These are phyloP conservation scores for Periconia sp. DNA, from an alignment of 2,329 filamentous ascomycete species.

Conservation along the genomic window DNA sequence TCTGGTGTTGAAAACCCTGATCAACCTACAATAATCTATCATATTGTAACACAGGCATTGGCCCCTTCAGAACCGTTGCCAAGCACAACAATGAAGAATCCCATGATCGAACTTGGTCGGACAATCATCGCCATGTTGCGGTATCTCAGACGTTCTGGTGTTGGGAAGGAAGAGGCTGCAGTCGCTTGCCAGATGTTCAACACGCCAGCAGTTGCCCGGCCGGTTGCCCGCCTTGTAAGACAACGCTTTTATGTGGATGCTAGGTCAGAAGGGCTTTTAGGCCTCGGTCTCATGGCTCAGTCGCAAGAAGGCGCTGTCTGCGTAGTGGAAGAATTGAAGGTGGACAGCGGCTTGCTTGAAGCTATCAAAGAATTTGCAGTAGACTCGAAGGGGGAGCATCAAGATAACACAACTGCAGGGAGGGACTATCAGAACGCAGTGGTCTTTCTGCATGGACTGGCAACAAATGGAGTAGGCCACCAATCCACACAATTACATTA, in stretches of 20 bases:
- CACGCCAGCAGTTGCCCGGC: conserved; percentile 36
- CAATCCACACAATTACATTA: neutral
- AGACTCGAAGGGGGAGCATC: conserved; percentile 27
- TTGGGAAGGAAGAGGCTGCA: conserved; percentile 29
- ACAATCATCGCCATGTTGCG: conserved; percentile 36
- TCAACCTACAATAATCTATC: conserved; percentile 28
- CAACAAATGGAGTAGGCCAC: conserved; percentile 40
- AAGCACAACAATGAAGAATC: conserved; percentile 47
- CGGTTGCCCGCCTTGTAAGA: conserved; percentile 38
- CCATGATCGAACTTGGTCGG: conserved; percentile 41
- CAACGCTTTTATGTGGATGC: conserved; percentile 45
- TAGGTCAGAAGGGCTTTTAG: conserved; percentile 42
- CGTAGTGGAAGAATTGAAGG: conserved; percentile 35
- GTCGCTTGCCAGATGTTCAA: conserved; percentile 32
- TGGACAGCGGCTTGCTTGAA: conserved; percentile 34
- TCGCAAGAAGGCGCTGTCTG: conserved; percentile 31
- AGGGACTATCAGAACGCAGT: conserved; percentile 44
- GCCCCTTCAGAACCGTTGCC: conserved; percentile 38
- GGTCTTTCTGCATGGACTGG: conserved; percentile 41
- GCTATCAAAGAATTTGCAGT: conserved; percentile 41
- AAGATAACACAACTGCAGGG: conserved; percentile 25
- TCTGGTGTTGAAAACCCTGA: conserved; percentile 19
- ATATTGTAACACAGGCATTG: conserved; percentile 38
- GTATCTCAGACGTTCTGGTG: conserved; percentile 22
- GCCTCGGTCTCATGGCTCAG: conserved; percentile 43